Evolutionary conservation across 139 green algal species (phyloP), one percentile per base, ranked within the genome.

Genomic region (Chlamydomonas sp.): DNA sequence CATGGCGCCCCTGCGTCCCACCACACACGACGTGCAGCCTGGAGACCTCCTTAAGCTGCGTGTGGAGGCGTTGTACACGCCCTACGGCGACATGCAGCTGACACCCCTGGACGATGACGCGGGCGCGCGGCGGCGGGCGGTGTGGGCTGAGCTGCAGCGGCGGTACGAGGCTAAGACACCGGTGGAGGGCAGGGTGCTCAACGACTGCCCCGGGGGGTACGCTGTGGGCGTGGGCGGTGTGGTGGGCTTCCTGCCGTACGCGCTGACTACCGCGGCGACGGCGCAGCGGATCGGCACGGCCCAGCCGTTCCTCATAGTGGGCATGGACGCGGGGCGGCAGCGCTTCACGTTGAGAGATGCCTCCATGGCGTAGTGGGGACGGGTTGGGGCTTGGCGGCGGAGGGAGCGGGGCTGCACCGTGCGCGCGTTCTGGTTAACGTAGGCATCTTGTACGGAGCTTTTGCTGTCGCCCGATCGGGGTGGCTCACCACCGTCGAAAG

Each of bases 11-110:
- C 62, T 10, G 3, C 84, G 84, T 58, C 57, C 17, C 2, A 78
- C 64, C 64, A 88, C 84, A 18, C 66, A 18, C 0, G 66, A 82
- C 72, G 16, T 92, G 2, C 73, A 62, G 8, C 75, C 78, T 1
- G 89, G 84, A 15, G 87, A 90, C 79, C 62, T 80, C 60, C 60
- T 93, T 0, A 67, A 79, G 7, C 17, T 93, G 63, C 88, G 89
- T 1, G 80, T 93, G 15, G 64, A 85, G 16, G 31, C 79, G 16
- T 61, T 78, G 60, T 88, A 78, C 81, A 92, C 85, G 0, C 91
- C 91, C 2, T 93, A 91, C 63, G 91, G 91, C 16, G 91, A 93
- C 81, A 76, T 82, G 74, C 91, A 92, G 79, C 89, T 93, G 2
- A 78, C 63, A 1, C 75, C 84, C 0, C 49, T 83, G 4, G 59